phyloP scores from a whole-genome alignment of 306 rosid species.

The Mimosa bimucronata region DNA sequence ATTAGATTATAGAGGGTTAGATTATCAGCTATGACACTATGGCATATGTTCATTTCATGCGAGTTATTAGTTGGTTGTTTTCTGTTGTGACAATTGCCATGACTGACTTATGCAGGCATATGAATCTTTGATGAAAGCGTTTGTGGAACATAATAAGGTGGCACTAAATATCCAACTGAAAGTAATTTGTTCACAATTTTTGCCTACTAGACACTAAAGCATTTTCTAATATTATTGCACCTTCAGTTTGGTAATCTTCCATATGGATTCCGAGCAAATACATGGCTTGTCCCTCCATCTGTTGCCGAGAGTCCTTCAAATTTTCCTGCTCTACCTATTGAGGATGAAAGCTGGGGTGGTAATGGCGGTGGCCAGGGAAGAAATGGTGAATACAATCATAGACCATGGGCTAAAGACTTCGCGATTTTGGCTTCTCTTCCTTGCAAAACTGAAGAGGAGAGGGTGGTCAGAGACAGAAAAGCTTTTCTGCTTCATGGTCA shows the following conservation, averaged over 20 bases:
- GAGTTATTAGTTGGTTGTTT: not conserved
- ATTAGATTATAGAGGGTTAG: no score
- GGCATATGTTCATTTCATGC: conserved; percentile 7
- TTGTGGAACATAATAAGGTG: conserved; percentile 89
- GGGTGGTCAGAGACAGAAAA: conserved; percentile 85
- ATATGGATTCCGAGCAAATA: conserved; percentile 88
- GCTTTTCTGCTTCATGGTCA: conserved; percentile 85
- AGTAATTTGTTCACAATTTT: conserved; percentile 2
- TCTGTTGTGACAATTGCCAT: conserved; percentile 29
- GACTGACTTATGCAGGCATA: conserved; percentile 67
- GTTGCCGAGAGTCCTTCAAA: conserved; percentile 65
- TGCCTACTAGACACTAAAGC: not conserved
- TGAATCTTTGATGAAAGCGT: conserved; percentile 83
- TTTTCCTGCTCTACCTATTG: conserved; percentile 68
- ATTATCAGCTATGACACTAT: no score
- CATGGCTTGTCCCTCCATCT: conserved; percentile 96
- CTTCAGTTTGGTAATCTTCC: conserved; percentile 96
- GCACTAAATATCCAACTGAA: conserved; percentile 29
- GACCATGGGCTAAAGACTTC: conserved; percentile 84
- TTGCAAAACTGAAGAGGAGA: conserved; percentile 95
- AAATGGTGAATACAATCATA: conserved; percentile 60
- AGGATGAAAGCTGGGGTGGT: conserved; percentile 96
- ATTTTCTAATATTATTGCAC: conserved; percentile 30
- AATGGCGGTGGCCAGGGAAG: conserved; percentile 86
- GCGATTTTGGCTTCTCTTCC: conserved; percentile 74